Evolutionary conservation across 768 basidiomycete genomes (phyloP).

Genomic region (Podaxis sp.): DNA sequence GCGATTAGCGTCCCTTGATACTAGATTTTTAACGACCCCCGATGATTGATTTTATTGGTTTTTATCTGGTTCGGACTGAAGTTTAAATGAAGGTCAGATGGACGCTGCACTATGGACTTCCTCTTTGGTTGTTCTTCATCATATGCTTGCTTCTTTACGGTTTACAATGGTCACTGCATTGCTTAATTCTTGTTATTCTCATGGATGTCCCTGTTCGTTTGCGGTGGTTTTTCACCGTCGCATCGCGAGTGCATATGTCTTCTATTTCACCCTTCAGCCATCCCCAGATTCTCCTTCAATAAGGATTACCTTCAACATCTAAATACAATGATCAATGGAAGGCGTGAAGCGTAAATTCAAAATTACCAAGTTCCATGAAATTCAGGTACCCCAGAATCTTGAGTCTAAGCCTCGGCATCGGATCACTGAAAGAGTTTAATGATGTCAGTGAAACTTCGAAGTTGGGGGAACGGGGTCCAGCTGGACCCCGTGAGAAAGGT

Average conservation of each 20-base stretch:
- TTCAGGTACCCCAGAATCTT: no score
- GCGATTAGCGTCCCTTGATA: slow-evolving; percentile 1
- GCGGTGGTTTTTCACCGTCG: no score
- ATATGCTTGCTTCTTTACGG: neutral
- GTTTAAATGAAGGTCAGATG: neutral
- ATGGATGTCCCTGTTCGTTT: no score
- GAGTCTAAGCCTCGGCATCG: neutral
- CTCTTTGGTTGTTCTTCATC: neutral
- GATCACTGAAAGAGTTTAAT: neutral
- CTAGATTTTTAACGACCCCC: neutral
- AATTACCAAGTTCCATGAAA: no score
- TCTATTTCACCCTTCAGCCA: no score
- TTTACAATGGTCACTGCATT: neutral
- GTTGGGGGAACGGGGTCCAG: neutral
- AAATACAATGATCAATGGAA: no score
- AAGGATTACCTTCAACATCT: no score
- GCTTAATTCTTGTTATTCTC: no score
- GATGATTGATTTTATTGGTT: neutral
- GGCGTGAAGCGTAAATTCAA: no score
- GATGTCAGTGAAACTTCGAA: no score
- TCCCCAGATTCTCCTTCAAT: no score
- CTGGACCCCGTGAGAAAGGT: slow-evolving; percentile 35
- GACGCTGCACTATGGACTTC: neutral
- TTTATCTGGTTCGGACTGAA: neutral
- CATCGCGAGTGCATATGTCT: no score